Conservation (phyloP, 2,329 filamentous ascomycete species). For the Ophiostoma pallidulum region DNA sequence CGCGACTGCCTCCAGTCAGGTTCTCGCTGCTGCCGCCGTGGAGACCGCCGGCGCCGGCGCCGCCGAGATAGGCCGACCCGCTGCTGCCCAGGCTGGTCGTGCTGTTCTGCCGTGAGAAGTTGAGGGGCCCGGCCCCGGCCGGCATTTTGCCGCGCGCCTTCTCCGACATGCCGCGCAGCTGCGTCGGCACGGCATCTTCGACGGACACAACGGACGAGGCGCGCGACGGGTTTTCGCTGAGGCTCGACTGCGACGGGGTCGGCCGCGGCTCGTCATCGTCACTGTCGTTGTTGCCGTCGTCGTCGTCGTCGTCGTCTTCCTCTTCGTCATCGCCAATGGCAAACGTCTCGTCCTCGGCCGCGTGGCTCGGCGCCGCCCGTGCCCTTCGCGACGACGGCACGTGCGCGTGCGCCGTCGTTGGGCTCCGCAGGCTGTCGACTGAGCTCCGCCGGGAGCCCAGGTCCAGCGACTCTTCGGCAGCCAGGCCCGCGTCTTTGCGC, state of each 20-base stretch:
- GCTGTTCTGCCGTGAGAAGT: conserved; percentile 85
- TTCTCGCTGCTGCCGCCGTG: not conserved
- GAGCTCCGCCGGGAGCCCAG: conserved; percentile 48
- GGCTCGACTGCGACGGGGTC: conserved; percentile 51
- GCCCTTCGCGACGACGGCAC: conserved; percentile 19
- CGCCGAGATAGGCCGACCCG: conserved; percentile 32
- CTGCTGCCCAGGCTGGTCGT: conserved; percentile 67
- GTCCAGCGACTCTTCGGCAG: conserved; percentile 33
- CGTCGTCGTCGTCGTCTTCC: too few relatives aligned
- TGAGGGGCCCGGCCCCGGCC: conserved; percentile 52
- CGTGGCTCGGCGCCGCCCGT: conserved; percentile 55
- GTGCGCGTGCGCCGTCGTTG: conserved; percentile 40
- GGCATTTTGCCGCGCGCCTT: conserved; percentile 96
- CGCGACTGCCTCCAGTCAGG: not conserved
- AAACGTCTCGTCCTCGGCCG: conserved; percentile 72
- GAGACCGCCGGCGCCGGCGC: not conserved
- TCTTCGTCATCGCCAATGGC: conserved; percentile 83
- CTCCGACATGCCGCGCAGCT: conserved; percentile 88
- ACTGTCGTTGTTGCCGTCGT: conserved; percentile 83
- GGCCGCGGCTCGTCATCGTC: conserved; percentile 40
- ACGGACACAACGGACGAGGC: conserved; percentile 60
- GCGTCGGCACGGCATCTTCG: conserved; percentile 73
- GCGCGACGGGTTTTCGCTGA: conserved; percentile 50
- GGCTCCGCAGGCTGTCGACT: conserved; percentile 58
- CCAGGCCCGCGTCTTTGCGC: conserved; percentile 50